These are phyloP conservation scores for Mycena sanguinolenta DNA, from an alignment of 768 basidiomycete species.

Conservation along the genomic window DNA sequence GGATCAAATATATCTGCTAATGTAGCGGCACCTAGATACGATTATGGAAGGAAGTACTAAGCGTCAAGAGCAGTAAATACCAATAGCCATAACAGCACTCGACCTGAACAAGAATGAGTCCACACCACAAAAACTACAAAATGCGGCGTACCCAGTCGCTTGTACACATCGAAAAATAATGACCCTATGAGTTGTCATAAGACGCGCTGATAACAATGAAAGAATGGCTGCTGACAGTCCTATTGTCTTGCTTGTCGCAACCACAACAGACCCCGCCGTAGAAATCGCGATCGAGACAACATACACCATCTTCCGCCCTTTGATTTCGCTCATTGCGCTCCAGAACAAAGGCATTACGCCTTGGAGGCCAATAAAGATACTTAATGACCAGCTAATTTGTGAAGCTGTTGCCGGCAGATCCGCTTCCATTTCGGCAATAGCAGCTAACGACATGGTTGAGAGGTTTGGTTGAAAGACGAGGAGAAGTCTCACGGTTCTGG, in stretches of 20 bases:
- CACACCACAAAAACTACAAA: neutral
- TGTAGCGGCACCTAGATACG: constrained; percentile 68
- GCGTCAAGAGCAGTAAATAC: neutral
- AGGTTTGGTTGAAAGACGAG: neutral
- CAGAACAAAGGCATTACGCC: constrained; percentile 77
- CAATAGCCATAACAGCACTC: constrained; percentile 77
- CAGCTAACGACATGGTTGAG: constrained; percentile 57
- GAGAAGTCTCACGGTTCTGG: constrained; percentile 67
- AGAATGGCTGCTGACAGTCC: constrained; percentile 50
- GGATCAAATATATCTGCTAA: constrained; percentile 85
- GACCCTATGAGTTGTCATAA: constrained; percentile 45
- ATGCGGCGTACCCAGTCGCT: constrained; percentile 66
- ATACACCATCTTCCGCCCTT: constrained; percentile 79
- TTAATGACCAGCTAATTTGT: constrained; percentile 77
- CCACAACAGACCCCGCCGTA: constrained; percentile 66
- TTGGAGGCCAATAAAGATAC: constrained; percentile 81
- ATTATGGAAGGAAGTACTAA: neutral
- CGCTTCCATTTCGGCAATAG: constrained; percentile 69
- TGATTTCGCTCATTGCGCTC: constrained; percentile 80
- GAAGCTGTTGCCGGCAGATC: constrained; percentile 71
- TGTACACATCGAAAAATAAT: constrained; percentile 81
- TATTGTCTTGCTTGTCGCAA: constrained; percentile 69
- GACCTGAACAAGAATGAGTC: constrained; percentile 55
- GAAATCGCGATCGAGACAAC: constrained; percentile 65
- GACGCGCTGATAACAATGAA: neutral